These are phyloP conservation scores for Penicillium sp. DNA, from an alignment of 2,329 filamentous ascomycete genomes.

Conservation along the genomic window DNA sequence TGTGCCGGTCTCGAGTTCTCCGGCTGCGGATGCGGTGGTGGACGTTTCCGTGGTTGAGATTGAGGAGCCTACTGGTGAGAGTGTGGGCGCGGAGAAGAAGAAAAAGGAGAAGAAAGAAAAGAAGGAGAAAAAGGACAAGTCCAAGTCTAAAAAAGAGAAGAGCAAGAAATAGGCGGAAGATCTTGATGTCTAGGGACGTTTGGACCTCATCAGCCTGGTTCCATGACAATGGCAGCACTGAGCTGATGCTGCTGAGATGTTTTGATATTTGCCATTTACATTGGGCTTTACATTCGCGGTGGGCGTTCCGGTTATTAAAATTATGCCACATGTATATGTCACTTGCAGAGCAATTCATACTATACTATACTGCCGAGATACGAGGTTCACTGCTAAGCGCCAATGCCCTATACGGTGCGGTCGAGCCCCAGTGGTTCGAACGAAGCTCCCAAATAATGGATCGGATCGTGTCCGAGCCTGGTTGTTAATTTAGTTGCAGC, in stretches of 20 bases:
- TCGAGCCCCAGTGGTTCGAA: background rate
- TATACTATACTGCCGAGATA: background rate
- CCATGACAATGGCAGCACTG: background rate
- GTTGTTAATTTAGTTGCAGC: background rate
- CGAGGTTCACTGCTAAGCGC: no score
- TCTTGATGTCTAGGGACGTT: background rate
- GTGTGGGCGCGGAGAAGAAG: constrained; percentile 7
- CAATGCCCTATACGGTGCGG: no score
- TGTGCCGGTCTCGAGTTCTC: constrained; percentile 20
- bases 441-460: no score
- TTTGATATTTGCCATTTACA: constrained; percentile 10
- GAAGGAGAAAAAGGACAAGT: constrained; percentile 18
- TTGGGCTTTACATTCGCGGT: constrained; percentile 16
- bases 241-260: constrained; percentile 2
- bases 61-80: constrained; percentile 14
- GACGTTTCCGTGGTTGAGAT: constrained; percentile 23
- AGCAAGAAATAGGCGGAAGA: constrained; percentile 9
- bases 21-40: constrained; percentile 14
- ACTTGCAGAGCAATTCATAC: background rate
- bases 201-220: background rate
- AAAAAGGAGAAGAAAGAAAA: constrained; percentile 11
- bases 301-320: constrained; percentile 21
- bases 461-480: background rate
- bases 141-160: constrained; percentile 16
- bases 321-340: constrained; percentile 3